Evolutionary conservation across 768 basidiomycete species (phyloP).

Genomic region (Suillus variegatus): DNA sequence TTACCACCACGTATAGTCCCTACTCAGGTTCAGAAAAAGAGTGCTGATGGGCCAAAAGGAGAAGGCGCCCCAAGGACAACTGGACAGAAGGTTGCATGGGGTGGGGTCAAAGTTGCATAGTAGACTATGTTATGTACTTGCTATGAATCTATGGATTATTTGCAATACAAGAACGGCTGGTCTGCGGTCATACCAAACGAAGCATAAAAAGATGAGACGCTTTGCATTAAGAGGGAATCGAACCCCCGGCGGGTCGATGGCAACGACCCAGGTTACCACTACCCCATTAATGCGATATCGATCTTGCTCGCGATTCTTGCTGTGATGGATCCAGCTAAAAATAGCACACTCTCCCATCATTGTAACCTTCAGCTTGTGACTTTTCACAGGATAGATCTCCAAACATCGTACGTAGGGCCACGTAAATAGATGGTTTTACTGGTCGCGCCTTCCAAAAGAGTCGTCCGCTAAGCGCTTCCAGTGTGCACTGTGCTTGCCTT

Average conservation of each 20-base stretch:
- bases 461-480: background rate
- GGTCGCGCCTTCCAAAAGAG: background rate
- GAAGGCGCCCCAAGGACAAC: slow-evolving; percentile 37
- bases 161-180: background rate
- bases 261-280: slow-evolving; percentile 70
- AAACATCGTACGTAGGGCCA: too few relatives aligned
- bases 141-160: background rate
- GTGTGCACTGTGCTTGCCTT: background rate
- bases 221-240: slow-evolving; percentile 84
- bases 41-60: slow-evolving; percentile 27
- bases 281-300: slow-evolving; percentile 55
- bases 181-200: background rate
- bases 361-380: background rate
- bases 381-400: background rate
- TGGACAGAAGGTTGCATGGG: slow-evolving; percentile 60
- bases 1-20: slow-evolving; percentile 37
- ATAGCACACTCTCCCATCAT: background rate
- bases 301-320: background rate
- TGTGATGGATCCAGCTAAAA: background rate
- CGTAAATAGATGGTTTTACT: background rate
- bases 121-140: background rate
- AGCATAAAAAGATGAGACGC: background rate
- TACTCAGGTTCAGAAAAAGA: slow-evolving; percentile 13
- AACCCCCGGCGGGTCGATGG: slow-evolving; percentile 87
- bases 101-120: slow-evolving; percentile 36